These are phyloP conservation scores for Fraxinus floribunda DNA, from an alignment of 305 asterid species.

Conservation along the genomic window DNA sequence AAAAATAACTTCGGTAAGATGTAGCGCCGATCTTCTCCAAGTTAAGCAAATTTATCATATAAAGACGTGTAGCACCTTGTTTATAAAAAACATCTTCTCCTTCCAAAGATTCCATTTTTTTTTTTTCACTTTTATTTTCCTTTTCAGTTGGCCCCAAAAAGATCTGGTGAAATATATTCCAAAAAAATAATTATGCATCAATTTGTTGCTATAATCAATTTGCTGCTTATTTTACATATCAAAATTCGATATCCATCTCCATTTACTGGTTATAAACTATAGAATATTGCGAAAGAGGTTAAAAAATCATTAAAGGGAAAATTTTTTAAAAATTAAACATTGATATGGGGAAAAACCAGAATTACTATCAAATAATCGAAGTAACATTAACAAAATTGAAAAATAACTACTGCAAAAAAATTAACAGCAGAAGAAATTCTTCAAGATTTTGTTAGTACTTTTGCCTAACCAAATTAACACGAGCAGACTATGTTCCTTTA, in stretches of 20 bases:
- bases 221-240: not conserved
- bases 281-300: too few relatives aligned
- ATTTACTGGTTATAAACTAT: not conserved
- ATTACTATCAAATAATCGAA: not conserved
- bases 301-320: not conserved
- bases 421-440: not conserved
- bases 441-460: conserved; percentile 5
- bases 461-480: conserved; percentile 26
- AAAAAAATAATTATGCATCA: not conserved
- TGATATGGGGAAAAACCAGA: not conserved
- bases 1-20: not conserved
- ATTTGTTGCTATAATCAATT: conserved; percentile 1
- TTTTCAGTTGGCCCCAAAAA: conserved; percentile 9
- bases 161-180: not conserved
- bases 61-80: not conserved
- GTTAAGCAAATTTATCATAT: not conserved
- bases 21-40: not conserved
- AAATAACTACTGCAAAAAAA: not conserved
- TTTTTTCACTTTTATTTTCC: not conserved
- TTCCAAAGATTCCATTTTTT: not conserved
- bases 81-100: not conserved
- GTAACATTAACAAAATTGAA: not conserved
- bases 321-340: not conserved
- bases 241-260: conserved; percentile 1
- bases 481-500: not conserved